These are phyloP conservation scores for Acanthamoeba triangularis DNA, from an alignment of 208 protist genomes.

Conservation along the genomic window DNA sequence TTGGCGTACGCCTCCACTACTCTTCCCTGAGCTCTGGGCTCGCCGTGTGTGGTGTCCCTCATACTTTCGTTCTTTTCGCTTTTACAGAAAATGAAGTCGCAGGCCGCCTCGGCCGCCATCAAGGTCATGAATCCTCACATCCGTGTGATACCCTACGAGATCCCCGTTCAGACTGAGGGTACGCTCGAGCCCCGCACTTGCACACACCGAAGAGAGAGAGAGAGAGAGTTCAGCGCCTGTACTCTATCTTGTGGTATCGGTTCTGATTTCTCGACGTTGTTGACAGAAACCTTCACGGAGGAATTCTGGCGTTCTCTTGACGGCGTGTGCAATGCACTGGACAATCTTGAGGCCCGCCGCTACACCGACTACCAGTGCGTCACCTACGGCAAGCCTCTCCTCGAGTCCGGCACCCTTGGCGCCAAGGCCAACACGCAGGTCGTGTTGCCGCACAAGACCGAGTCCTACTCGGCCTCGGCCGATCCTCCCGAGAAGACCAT, in stretches of 20 bases:
- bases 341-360: constrained; percentile 98
- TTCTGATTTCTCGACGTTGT: no score
- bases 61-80: constrained; percentile 98
- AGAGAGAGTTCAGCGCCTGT: no score
- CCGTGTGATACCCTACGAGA: constrained; percentile 85
- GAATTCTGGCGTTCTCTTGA: constrained; percentile 97
- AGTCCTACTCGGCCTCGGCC: constrained; percentile 98
- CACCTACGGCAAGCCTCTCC: constrained; percentile 97
- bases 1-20: constrained; percentile 33
- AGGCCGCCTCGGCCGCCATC: constrained; percentile 95
- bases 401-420: constrained; percentile 98
- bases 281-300: constrained; percentile 94
- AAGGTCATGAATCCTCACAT: constrained; percentile 97
- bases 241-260: no score
- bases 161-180: constrained; percentile 98
- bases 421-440: constrained; percentile 99
- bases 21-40: not conserved
- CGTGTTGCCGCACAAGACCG: constrained; percentile 98
- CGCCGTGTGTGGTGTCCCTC: not conserved
- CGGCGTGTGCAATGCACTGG: constrained; percentile 99
- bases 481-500: constrained; percentile 99
- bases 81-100: constrained; percentile 95
- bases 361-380: constrained; percentile 98
- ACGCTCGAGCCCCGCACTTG: no score
- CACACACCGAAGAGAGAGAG: no score